A percentile compares a stretch with the other conserved stretches of the same genome.
These are phyloP conservation scores for Withania somnifera DNA, from an alignment of 305 asterid genomes.

Conservation along the genomic window DNA sequence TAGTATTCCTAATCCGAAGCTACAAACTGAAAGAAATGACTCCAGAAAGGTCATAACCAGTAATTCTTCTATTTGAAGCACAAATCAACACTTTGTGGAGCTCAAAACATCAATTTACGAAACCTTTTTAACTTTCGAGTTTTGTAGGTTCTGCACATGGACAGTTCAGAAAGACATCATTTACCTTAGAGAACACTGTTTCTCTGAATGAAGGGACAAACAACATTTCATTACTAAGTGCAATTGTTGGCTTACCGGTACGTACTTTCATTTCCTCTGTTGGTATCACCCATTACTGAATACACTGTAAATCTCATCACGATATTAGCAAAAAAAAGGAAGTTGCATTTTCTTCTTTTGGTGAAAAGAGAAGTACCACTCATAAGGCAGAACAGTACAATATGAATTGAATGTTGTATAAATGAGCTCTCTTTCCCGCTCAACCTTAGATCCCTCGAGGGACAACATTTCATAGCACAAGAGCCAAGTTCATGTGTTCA, in stretches of 20 bases:
- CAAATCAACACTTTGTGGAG: not conserved
- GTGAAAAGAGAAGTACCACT: not conserved
- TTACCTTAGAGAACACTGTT: constrained; percentile 23
- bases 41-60: not conserved
- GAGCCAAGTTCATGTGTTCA: not conserved
- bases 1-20: not conserved
- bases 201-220: constrained; percentile 37
- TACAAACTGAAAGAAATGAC: not conserved
- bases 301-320: not conserved
- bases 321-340: not conserved
- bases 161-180: constrained; percentile 19
- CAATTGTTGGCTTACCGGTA: constrained; percentile 80
- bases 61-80: not conserved
- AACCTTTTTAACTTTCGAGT: not conserved
- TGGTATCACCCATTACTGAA: not conserved
- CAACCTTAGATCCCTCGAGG: not conserved
- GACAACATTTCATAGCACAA: not conserved
- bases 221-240: constrained; percentile 64
- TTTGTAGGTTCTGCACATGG: constrained; percentile 63
- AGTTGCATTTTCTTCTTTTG: not conserved
- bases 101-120: constrained; percentile 1
- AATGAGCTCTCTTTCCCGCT: not conserved
- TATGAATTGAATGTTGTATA: not conserved
- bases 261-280: not conserved
- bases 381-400: not conserved